Evolutionary conservation across 2,329 filamentous ascomycete species (phyloP).

Genomic region (Eurotiales sp.): DNA sequence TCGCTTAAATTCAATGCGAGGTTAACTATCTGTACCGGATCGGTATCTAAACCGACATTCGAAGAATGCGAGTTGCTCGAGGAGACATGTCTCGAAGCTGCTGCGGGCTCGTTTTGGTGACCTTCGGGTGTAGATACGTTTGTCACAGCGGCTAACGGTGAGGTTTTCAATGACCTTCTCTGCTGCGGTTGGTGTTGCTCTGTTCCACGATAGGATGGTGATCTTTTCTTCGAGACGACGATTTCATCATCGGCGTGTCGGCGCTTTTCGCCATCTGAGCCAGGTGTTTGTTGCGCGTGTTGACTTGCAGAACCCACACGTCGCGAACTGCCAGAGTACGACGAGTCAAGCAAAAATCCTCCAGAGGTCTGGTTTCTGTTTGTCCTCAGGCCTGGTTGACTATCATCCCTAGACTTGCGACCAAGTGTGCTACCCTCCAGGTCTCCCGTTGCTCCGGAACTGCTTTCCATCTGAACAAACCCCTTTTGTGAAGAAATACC

Average conservation of each 20-base stretch:
- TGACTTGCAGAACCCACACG: conserved; percentile 23
- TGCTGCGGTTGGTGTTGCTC: too few species aligned
- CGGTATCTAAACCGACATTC: conserved; percentile 56
- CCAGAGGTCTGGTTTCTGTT: conserved; percentile 20
- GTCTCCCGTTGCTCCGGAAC: conserved; percentile 26
- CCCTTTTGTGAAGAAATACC: neutral
- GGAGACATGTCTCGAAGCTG: conserved; percentile 9
- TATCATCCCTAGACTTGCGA: conserved; percentile 33
- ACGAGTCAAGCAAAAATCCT: conserved; percentile 47
- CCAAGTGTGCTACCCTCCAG: conserved; percentile 36
- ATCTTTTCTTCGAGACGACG: conserved; percentile 33
- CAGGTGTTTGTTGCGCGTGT: conserved; percentile 23
- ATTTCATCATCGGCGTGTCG: conserved; percentile 34
- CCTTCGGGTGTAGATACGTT: conserved; percentile 19
- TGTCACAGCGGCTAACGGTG: conserved; percentile 26
- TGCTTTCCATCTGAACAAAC: conserved; percentile 24
- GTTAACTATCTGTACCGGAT: conserved; percentile 85
- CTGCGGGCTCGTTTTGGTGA: conserved; percentile 2
- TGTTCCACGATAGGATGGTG: conserved; percentile 28
- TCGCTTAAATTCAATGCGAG: conserved; percentile 88
- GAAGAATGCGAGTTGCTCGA: conserved; percentile 14
- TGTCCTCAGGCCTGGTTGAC: conserved; percentile 19
- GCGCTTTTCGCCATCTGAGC: conserved; percentile 38
- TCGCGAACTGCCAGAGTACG: conserved; percentile 26
- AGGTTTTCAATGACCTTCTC: conserved; percentile 29